Conservation (phyloP, 2,329 filamentous ascomycete species). For the Teratosphaeria zuluensis region DNA sequence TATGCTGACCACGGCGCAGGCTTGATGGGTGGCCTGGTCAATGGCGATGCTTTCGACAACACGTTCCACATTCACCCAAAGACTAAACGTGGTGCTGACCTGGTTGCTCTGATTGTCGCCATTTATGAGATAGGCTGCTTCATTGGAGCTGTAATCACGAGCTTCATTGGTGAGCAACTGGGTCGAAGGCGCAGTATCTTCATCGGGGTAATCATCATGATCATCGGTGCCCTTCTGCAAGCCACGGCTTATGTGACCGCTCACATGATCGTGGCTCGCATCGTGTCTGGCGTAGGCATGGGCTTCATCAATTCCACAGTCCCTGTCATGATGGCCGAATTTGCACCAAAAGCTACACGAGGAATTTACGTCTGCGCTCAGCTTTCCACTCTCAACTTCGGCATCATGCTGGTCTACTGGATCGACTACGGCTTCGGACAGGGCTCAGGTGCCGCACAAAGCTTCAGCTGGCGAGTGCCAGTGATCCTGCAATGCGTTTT, state of each 20-base stretch:
- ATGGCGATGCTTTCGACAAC: slow-evolving; percentile 30
- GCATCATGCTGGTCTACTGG: slow-evolving; percentile 28
- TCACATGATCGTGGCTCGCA: slow-evolving; percentile 41
- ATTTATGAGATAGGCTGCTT: neutral
- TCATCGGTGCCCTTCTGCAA: neutral
- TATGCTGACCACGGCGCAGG: neutral
- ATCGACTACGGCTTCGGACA: slow-evolving; percentile 29
- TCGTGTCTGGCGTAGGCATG: slow-evolving; percentile 42
- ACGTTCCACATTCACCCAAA: slow-evolving; percentile 33
- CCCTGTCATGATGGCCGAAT: slow-evolving; percentile 38
- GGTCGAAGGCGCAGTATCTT: neutral
- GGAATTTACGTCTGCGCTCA: slow-evolving; percentile 38
- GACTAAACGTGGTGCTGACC: slow-evolving; percentile 21
- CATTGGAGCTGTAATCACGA: neutral
- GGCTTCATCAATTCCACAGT: slow-evolving; percentile 38
- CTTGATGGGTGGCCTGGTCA: slow-evolving; percentile 26
- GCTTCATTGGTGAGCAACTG: neutral
- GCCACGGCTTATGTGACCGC: neutral
- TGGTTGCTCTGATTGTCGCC: slow-evolving; percentile 33
- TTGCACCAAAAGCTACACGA: slow-evolving; percentile 22
- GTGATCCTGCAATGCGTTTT: slow-evolving; percentile 28
- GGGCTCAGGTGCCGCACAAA: neutral
- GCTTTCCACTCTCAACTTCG: slow-evolving; percentile 36
- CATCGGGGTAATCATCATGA: slow-evolving; percentile 1
- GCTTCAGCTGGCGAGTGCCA: slow-evolving; percentile 34